Evolutionary conservation across 768 basidiomycete genomes (phyloP).

Genomic region (Auricularia sp.): DNA sequence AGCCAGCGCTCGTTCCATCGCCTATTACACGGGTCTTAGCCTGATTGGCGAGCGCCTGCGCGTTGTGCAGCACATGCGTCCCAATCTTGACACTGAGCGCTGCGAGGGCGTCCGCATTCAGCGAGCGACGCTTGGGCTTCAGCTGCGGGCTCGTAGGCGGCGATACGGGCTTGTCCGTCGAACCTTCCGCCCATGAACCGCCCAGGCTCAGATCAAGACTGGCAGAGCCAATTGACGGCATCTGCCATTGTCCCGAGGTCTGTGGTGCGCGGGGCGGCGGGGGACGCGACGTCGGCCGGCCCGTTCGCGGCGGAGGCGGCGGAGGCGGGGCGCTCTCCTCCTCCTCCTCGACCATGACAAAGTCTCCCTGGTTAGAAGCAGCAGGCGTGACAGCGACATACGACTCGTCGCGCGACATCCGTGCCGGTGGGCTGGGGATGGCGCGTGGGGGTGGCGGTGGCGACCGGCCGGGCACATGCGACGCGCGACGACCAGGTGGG

Average conservation of each 20-base stretch:
- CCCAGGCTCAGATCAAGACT: conserved; percentile 35
- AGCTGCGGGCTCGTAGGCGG: not conserved
- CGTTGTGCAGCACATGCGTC: conserved; percentile 60
- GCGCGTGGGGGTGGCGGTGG: conserved; percentile 3
- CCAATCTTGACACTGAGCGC: conserved; percentile 66
- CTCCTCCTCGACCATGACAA: conserved; percentile 52
- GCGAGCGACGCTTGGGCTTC: conserved; percentile 22
- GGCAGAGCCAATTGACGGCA: conserved; percentile 49
- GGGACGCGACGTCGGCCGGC: conserved; percentile 28
- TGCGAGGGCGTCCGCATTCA: conserved; percentile 58
- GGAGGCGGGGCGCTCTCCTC: conserved; percentile 20
- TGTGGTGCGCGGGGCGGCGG: conserved; percentile 14
- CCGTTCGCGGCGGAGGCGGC: conserved; percentile 33
- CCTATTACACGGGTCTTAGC: conserved; percentile 73
- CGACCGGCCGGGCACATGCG: conserved; percentile 4
- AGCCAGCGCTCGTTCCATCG: conserved; percentile 76
- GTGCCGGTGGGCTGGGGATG: not conserved
- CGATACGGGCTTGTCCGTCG: not conserved
- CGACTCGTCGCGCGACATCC: not conserved
- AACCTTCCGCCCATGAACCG: not conserved
- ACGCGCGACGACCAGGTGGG: conserved; percentile 17
- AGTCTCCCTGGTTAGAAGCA: conserved; percentile 26
- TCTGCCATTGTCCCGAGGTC: conserved; percentile 46
- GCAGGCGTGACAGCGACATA: not conserved
- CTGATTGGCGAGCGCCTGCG: conserved; percentile 56